phyloP scores from a whole-genome alignment of 140 eudicot species.

The Senecio squalidus region DNA sequence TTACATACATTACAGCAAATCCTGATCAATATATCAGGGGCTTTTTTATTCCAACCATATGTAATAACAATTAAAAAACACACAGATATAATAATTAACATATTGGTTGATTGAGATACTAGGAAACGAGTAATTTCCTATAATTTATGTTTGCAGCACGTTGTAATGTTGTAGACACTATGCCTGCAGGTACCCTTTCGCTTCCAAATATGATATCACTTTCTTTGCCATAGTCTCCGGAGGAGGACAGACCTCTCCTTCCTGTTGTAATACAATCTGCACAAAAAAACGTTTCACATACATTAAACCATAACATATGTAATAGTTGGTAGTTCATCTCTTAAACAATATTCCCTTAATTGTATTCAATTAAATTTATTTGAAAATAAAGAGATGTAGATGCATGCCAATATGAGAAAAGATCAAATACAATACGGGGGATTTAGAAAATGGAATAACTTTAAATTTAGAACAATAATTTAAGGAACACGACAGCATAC shows the following conservation, averaged over 20 bases:
- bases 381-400: background rate
- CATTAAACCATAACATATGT: background rate
- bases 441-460: background rate
- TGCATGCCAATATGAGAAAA: background rate
- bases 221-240: constrained; percentile 63
- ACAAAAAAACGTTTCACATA: background rate
- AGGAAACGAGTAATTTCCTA: constrained; percentile 35
- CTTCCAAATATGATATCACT: constrained; percentile 67
- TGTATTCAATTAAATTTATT: background rate
- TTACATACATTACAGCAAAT: background rate
- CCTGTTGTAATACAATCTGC: constrained; percentile 73
- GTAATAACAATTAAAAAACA: background rate
- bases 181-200: constrained; percentile 68
- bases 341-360: background rate
- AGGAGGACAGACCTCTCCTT: constrained; percentile 47
- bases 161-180: constrained; percentile 17
- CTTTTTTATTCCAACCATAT: background rate
- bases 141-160: background rate
- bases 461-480: background rate
- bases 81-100: constrained; percentile 4
- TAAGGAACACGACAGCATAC: background rate
- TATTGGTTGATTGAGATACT: constrained; percentile 15
- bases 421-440: background rate
- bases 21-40: background rate
- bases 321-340: background rate